Conservation (phyloP, 495 filamentous ascomycete species). For the Pseudomonodictys pantanalensis region DNA sequence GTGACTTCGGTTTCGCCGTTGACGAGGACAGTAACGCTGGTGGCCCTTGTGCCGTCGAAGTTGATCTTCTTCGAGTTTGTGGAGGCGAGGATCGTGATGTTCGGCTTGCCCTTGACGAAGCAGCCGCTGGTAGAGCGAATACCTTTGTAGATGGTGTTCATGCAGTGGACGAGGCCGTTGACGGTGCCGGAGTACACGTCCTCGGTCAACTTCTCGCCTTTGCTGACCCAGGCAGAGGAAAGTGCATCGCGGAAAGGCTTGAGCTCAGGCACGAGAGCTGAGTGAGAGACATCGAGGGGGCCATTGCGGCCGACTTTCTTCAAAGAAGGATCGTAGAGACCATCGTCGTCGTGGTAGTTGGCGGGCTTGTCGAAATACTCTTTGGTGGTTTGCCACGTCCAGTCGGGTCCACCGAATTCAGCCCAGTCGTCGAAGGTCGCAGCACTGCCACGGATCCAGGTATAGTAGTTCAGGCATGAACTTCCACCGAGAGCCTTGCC, state of each 20-base stretch:
- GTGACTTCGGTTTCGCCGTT: slow-evolving; percentile 14
- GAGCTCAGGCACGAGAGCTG: slow-evolving; percentile 54
- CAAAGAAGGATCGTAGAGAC: slow-evolving; percentile 44
- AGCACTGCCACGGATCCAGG: slow-evolving; percentile 41
- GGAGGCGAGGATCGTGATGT: slow-evolving; percentile 52
- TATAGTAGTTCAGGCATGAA: slow-evolving; percentile 51
- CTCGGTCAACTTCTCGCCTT: slow-evolving; percentile 51
- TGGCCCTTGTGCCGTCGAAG: slow-evolving; percentile 47
- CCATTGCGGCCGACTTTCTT: slow-evolving; percentile 50
- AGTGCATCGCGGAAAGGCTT: slow-evolving; percentile 55
- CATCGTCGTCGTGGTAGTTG: slow-evolving; percentile 56
- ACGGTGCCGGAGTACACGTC: slow-evolving; percentile 58
- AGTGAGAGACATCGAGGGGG: slow-evolving; percentile 56
- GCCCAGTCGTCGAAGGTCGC: slow-evolving; percentile 46
- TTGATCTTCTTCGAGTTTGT: slow-evolving; percentile 54
- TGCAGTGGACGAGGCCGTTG: slow-evolving; percentile 54
- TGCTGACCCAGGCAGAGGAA: slow-evolving; percentile 55
- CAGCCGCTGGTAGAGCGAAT: slow-evolving; percentile 53
- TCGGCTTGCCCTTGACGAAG: slow-evolving; percentile 54
- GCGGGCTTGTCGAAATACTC: slow-evolving; percentile 56
- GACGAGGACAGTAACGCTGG: slow-evolving; percentile 42
- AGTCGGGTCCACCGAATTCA: slow-evolving; percentile 37
- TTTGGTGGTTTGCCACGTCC: slow-evolving; percentile 47
- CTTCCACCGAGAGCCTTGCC: slow-evolving; percentile 56
- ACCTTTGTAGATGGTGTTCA: slow-evolving; percentile 59